phyloP scores from a whole-genome alignment of 2,329 filamentous ascomycete genomes.

The Aspergillus fischeri region DNA sequence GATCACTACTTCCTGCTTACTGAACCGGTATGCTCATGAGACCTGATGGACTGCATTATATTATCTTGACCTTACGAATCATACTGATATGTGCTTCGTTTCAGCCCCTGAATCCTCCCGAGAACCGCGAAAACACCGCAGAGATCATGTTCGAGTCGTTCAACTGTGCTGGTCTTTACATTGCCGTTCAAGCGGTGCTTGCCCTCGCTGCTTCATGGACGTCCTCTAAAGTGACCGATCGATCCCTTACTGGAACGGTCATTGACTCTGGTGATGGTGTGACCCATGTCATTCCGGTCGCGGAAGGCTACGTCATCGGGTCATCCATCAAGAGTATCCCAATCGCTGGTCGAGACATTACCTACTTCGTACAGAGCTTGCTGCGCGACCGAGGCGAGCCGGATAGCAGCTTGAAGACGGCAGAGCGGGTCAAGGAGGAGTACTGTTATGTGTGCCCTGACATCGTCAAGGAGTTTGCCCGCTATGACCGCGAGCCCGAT shows the following conservation, averaged over 20 bases:
- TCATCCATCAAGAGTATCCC: conserved; percentile 99
- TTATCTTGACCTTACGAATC: not conserved
- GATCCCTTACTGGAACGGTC: conserved; percentile 93
- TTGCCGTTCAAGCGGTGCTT: conserved; percentile 94
- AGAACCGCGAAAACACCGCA: conserved; percentile 98
- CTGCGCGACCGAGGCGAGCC: conserved; percentile 94
- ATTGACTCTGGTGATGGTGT: conserved; percentile 99
- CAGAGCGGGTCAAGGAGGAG: conserved; percentile 97
- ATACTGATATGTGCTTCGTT: not conserved
- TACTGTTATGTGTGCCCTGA: conserved; percentile 98
- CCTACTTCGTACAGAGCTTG: conserved; percentile 95
- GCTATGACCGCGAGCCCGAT: conserved; percentile 88
- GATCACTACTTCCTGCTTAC: conserved; percentile 98
- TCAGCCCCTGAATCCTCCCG: conserved; percentile 91
- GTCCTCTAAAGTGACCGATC: conserved; percentile 93
- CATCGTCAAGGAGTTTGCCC: conserved; percentile 96
- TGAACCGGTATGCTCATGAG: conserved; percentile 67
- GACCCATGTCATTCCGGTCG: conserved; percentile 97
- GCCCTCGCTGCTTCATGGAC: conserved; percentile 98
- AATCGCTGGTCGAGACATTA: conserved; percentile 95
- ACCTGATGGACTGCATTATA: not conserved
- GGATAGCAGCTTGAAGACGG: conserved; percentile 94
- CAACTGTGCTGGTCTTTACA: conserved; percentile 98
- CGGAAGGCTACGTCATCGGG: conserved; percentile 97
- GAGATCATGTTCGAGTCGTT: conserved; percentile 99